Evolutionary conservation across 192 early-diverging fungal genomes (phyloP).

Genomic region (Linderina pennispora): DNA sequence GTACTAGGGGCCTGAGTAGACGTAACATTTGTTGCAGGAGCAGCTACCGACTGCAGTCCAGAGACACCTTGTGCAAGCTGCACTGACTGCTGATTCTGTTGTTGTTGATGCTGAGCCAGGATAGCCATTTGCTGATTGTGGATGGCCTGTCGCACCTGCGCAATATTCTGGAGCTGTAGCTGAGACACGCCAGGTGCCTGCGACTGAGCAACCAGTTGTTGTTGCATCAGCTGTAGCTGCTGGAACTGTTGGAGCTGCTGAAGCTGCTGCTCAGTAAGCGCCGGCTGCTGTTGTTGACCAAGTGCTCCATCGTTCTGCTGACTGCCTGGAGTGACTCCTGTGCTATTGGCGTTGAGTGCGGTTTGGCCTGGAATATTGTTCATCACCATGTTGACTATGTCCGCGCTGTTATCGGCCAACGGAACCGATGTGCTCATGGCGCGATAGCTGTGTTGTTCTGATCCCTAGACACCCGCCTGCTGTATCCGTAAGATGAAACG

Average conservation of each 20-base stretch:
- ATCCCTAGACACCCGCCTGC: too few species aligned
- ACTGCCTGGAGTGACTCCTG: too few species aligned
- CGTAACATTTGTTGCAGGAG: too few species aligned
- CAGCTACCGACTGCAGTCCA: too few species aligned
- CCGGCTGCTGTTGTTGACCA: conserved; percentile 2
- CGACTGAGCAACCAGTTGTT: conserved; percentile 12
- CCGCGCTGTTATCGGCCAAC: conserved; percentile 23
- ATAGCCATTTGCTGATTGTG: conserved; percentile 11
- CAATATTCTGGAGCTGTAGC: conserved; percentile 18
- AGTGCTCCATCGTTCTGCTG: conserved; percentile 9
- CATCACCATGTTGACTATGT: conserved; percentile 38
- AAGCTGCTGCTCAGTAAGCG: conserved; percentile 8
- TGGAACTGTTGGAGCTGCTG: conserved; percentile 4
- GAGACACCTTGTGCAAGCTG: too few species aligned
- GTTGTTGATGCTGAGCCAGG: conserved; percentile 22
- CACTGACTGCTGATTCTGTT: too few species aligned
- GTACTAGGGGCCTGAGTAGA: too few species aligned
- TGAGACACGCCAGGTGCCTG: conserved; percentile 15
- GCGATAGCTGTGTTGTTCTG: too few species aligned
- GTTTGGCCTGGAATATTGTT: conserved; percentile 36
- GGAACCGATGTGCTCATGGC: conserved; percentile 37
- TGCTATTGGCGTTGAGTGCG: conserved; percentile 10
- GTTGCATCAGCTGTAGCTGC: conserved; percentile 18
- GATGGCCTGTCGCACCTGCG: conserved; percentile 24
- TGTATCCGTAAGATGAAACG: conserved; percentile 1